These are phyloP conservation scores for Albizia julibrissin DNA, from an alignment of 306 rosid species.

Conservation along the genomic window DNA sequence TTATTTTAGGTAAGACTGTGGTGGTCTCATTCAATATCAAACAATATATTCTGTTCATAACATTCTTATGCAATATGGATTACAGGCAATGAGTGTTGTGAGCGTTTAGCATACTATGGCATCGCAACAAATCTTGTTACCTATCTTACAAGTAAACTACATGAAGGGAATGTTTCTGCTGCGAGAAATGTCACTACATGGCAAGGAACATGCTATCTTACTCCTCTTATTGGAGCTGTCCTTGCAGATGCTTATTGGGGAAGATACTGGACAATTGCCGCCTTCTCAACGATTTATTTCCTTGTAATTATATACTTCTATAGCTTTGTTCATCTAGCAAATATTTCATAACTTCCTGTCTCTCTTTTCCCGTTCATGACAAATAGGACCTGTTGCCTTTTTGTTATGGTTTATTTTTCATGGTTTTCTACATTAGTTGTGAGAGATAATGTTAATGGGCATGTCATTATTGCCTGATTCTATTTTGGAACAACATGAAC, in stretches of 20 bases:
- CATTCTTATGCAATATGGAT: constrained; percentile 22
- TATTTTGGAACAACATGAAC: background rate
- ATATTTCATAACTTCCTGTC: constrained; percentile 11
- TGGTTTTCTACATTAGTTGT: background rate
- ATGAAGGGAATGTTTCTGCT: constrained; percentile 86
- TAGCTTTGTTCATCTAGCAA: constrained; percentile 9
- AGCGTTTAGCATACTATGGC: constrained; percentile 94
- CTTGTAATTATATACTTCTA: constrained; percentile 51
- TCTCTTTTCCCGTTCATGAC: background rate
- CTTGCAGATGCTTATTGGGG: constrained; percentile 98
- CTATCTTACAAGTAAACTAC: constrained; percentile 82
- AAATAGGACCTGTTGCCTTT: background rate
- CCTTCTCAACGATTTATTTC: constrained; percentile 77
- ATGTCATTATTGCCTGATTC: background rate
- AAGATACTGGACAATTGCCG: constrained; percentile 96
- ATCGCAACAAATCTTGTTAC: constrained; percentile 91
- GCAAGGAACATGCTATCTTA: constrained; percentile 97
- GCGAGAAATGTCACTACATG: constrained; percentile 96
- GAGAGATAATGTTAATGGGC: background rate
- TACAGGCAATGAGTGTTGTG: constrained; percentile 91
- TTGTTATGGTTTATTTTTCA: constrained; percentile 11
- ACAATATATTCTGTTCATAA: background rate
- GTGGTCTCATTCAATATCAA: background rate
- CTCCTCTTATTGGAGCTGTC: constrained; percentile 96
- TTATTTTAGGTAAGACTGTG: constrained; percentile 59